Evolutionary conservation across 2,329 filamentous ascomycete species (phyloP).

Genomic region (Talaromyces sp.): DNA sequence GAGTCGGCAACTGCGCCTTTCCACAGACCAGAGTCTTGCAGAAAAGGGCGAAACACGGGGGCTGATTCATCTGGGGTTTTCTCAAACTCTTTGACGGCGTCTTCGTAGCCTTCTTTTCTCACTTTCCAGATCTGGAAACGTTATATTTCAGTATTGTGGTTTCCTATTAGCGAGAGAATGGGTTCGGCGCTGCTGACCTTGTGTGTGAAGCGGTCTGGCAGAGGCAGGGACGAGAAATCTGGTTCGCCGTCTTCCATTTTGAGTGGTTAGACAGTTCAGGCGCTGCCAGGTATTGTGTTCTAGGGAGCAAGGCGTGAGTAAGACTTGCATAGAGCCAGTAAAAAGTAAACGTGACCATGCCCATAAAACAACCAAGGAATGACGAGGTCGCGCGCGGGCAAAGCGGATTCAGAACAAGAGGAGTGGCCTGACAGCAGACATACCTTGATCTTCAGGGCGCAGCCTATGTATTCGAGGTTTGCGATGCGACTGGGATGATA

Average conservation of each 20-base stretch:
- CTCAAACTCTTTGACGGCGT: slow-evolving; percentile 81
- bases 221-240: slow-evolving; percentile 38
- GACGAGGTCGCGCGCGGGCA: background rate
- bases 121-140: slow-evolving; percentile 82
- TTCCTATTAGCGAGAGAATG: background rate
- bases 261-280: background rate
- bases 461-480: background rate
- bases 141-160: slow-evolving; percentile 1
- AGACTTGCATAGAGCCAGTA: background rate
- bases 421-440: background rate
- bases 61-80: slow-evolving; percentile 77
- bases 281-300: slow-evolving; percentile 5
- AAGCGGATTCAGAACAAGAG: background rate
- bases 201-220: slow-evolving; percentile 38
- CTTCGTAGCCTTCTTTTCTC: slow-evolving; percentile 89
- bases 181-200: slow-evolving; percentile 28
- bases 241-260: slow-evolving; percentile 39
- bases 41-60: slow-evolving; percentile 78
- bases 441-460: background rate
- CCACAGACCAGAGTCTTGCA: slow-evolving; percentile 79
- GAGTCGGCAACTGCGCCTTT: slow-evolving; percentile 89
- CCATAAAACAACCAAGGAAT: background rate
- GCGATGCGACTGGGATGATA: background rate
- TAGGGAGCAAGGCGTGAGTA: background rate
- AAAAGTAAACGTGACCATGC: background rate